Conservation (phyloP, 2,329 filamentous ascomycete species). For the Fusarium nodosum region DNA sequence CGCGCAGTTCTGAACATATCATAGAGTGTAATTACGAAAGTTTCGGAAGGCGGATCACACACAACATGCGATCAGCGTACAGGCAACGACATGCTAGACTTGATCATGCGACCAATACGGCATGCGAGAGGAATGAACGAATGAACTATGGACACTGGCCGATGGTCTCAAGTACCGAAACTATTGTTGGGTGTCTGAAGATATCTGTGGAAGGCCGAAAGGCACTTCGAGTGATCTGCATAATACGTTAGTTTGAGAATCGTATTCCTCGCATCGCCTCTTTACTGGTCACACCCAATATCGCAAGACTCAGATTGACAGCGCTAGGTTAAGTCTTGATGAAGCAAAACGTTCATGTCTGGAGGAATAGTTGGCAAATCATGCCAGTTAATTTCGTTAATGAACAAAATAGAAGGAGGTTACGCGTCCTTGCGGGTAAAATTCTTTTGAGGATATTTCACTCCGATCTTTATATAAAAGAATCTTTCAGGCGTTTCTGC, state of each 20-base stretch:
- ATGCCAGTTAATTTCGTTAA: not conserved
- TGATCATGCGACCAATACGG: slow-evolving; percentile 40
- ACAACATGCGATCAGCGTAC: not conserved
- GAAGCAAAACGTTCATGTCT: not conserved
- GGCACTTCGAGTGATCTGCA: slow-evolving; percentile 25
- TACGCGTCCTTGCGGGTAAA: not conserved
- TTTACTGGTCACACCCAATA: slow-evolving; percentile 43
- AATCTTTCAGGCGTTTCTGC: not conserved
- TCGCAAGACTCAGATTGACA: slow-evolving; percentile 23
- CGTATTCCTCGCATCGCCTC: slow-evolving; percentile 45
- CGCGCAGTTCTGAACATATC: not conserved
- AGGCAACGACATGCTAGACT: not conserved
- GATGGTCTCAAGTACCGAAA: not conserved
- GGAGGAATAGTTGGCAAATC: no score
- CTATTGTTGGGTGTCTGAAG: not conserved
- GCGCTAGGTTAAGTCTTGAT: not conserved
- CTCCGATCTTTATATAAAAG: not conserved
- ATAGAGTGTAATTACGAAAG: not conserved
- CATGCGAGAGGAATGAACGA: slow-evolving; percentile 21
- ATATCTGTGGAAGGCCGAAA: not conserved
- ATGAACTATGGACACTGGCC: slow-evolving; percentile 1
- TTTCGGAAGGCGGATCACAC: not conserved
- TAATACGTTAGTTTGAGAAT: slow-evolving; percentile 10
- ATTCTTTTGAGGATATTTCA: not conserved
- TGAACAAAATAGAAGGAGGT: not conserved